These are phyloP conservation scores for Fusarium coicis DNA, from an alignment of 2,329 filamentous ascomycete genomes.

Conservation along the genomic window DNA sequence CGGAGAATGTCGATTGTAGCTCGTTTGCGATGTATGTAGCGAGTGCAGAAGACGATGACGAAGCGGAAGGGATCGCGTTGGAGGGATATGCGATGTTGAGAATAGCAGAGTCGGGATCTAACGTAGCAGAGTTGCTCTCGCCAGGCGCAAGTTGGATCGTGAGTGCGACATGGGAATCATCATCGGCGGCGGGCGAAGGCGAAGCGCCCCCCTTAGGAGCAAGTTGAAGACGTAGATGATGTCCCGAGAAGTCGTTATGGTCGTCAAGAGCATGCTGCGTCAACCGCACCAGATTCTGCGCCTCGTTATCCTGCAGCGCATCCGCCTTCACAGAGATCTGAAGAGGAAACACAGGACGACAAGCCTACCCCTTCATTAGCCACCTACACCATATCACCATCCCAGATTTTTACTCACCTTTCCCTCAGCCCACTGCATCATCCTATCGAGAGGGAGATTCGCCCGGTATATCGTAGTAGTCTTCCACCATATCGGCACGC, in stretches of 20 bases:
- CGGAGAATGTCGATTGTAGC: conserved; percentile 80
- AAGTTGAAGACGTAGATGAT: conserved; percentile 73
- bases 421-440: conserved; percentile 92
- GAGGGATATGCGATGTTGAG: conserved; percentile 83
- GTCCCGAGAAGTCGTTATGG: conserved; percentile 84
- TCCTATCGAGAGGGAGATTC: conserved; percentile 81
- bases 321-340: conserved; percentile 81
- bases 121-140: conserved; percentile 67
- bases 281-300: conserved; percentile 77
- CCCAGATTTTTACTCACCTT: conserved; percentile 67
- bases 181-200: conserved; percentile 44
- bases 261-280: conserved; percentile 89
- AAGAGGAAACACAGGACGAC: conserved; percentile 87
- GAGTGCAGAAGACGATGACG: conserved; percentile 76
- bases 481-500: conserved; percentile 94
- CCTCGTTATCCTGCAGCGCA: conserved; percentile 72
- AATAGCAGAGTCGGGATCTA: conserved; percentile 75
- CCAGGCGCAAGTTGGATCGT: conserved; percentile 77
- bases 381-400: neutral
- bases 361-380: conserved; percentile 69
- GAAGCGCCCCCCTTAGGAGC: conserved; percentile 43
- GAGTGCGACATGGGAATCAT: conserved; percentile 68
- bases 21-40: conserved; percentile 83
- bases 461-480: conserved; percentile 94
- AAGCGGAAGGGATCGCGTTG: conserved; percentile 72